These are phyloP conservation scores for Saprolegnia diclina DNA, from an alignment of 352 stramenopile species.

Conservation along the genomic window DNA sequence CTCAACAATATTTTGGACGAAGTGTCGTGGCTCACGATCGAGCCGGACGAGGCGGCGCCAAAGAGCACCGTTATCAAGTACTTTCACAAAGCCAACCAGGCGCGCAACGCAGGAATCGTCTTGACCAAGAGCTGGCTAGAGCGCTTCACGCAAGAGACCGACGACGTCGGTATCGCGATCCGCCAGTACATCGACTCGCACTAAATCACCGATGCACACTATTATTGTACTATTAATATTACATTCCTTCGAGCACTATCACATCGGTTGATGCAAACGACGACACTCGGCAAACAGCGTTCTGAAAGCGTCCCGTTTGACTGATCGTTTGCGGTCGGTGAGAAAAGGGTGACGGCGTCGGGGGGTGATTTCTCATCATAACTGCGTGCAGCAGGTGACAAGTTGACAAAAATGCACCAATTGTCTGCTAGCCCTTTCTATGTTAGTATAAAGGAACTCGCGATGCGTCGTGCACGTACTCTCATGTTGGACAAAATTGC, in stretches of 20 bases:
- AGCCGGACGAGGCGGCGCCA: background rate
- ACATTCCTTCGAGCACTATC: background rate
- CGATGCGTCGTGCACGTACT: no score
- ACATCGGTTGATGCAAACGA: no score
- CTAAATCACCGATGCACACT: background rate
- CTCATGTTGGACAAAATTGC: no score
- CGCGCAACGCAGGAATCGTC: background rate
- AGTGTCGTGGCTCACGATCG: slow-evolving; percentile 3
- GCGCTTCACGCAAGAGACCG: background rate
- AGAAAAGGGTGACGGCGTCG: no score
- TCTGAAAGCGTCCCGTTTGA: no score
- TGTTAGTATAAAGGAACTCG: no score
- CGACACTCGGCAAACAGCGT: no score
- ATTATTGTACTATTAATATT: background rate
- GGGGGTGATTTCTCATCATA: no score
- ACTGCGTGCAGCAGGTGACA: no score
- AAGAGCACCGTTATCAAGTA: background rate
- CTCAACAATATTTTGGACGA: background rate
- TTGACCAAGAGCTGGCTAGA: slow-evolving; percentile 1
- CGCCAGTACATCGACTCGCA: background rate
- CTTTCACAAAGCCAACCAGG: slow-evolving; percentile 10
- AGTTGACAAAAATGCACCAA: no score
- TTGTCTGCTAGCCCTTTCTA: no score
- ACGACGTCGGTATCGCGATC: background rate
- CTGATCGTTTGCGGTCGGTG: no score